phyloP scores from a whole-genome alignment of 352 stramenopile genomes.

The Pythium chondricola region DNA sequence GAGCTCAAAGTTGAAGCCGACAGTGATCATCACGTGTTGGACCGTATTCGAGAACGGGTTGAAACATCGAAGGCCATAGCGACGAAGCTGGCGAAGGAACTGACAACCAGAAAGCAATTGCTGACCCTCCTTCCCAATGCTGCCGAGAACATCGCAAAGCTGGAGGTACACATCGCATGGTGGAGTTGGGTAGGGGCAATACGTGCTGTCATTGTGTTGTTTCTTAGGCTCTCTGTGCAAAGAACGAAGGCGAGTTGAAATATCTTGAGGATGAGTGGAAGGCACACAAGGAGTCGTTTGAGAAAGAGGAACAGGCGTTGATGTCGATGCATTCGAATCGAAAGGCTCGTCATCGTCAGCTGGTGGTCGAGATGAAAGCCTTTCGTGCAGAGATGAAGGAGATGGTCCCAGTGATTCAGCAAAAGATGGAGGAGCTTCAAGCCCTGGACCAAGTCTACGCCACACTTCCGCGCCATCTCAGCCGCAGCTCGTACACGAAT shows the following conservation, averaged over 20 bases:
- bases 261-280: constrained; percentile 54
- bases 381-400: constrained; percentile 60
- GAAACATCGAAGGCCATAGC: constrained; percentile 26
- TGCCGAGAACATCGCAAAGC: constrained; percentile 54
- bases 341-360: constrained; percentile 46
- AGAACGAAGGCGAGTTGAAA: constrained; percentile 40
- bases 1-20: constrained; percentile 5
- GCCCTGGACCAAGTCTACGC: constrained; percentile 54
- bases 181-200: neutral
- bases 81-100: constrained; percentile 35
- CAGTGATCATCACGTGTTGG: constrained; percentile 8
- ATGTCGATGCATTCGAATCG: constrained; percentile 35
- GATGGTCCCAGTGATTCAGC: constrained; percentile 53
- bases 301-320: constrained; percentile 40
- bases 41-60: constrained; percentile 7
- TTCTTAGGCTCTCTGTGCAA: constrained; percentile 39
- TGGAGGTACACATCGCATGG: constrained; percentile 28
- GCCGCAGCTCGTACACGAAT: constrained; percentile 80
- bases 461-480: constrained; percentile 38
- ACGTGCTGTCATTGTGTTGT: neutral
- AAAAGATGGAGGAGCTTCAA: constrained; percentile 56
- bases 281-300: constrained; percentile 31
- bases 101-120: constrained; percentile 46
- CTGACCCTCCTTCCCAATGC: constrained; percentile 62
- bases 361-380: constrained; percentile 62